Base-by-base conservation (phyloP, 306 rosid genomes). In the Medicago ruthenica region DNA sequence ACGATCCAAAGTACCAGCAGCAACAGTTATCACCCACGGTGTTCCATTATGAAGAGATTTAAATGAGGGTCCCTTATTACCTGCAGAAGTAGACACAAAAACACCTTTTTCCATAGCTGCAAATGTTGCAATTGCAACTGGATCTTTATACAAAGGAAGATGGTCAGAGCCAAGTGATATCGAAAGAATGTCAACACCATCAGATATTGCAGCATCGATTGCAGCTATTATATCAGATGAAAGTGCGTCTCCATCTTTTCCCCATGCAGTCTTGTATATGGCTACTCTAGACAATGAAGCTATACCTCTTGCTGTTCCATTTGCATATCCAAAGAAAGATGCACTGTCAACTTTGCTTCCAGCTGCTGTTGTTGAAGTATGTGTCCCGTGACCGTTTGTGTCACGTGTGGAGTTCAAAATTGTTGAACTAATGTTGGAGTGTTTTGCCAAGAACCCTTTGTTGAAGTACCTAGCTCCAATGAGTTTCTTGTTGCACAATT, bases 131-230 rank as follows among this genome's bases (percentile, higher is more conserved):
- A 89, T 84, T 0, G 97, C 97, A 42, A 93, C 45, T 1, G 98
- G 92, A 66, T 93, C 98, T 31, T 80, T 9, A 36, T 85, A 83
- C 75, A 93, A 70, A 2, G 85, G 74, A 0, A 41, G 8, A 0
- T 75, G 72, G 74, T 81, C 0, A 80, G 1, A 3, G 53, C 97
- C 98, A 3, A 93, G 64, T 6, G 97, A 93, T 17, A 93, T 0
- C 7, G 98, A 91, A 21, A 93, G 62, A 24, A 93, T 87, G 76
- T 93, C 93, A 0, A 89, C 97, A 1, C 98, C 93, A 31, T 93
- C 98, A 13, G 47, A 57, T 39, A 91, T 75, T 31, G 98, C 96
- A 40, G 83, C 76, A 48, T 93, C 97, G 11, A 93, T 88, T 7
- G 97, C 97, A 8, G 97, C 97, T 8, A 91, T 84, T 1, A 88